phyloP scores from a whole-genome alignment of 1,284 basidiomycete genomes.

The Pseudozyma sp. region DNA sequence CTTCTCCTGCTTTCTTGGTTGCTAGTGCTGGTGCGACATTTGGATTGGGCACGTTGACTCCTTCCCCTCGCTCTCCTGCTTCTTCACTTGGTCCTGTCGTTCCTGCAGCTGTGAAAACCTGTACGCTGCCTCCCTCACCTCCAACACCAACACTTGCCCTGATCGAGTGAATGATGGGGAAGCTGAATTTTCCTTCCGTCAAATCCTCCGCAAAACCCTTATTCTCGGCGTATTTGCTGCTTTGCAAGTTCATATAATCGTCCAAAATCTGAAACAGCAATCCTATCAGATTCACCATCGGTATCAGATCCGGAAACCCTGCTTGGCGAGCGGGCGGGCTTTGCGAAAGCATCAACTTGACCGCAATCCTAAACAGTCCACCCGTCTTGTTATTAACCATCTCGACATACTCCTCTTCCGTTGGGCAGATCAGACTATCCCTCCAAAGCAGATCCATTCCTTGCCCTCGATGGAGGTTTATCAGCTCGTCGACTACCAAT shows the following conservation, averaged over 20 bases:
- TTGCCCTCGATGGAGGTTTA: constrained; percentile 93
- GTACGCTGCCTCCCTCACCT: not conserved
- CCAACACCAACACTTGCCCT: constrained; percentile 68
- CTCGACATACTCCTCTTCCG: constrained; percentile 90
- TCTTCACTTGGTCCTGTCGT: not conserved
- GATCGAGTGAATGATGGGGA: constrained; percentile 90
- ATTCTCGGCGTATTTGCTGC: constrained; percentile 83
- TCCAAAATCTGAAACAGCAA: constrained; percentile 96
- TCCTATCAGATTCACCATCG: constrained; percentile 92
- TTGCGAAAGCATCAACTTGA: constrained; percentile 93
- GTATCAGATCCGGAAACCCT: constrained; percentile 71
- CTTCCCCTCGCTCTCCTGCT: not conserved
- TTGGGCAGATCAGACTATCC: constrained; percentile 89
- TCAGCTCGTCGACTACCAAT: constrained; percentile 74
- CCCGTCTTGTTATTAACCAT: constrained; percentile 99
- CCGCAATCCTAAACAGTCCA: constrained; percentile 88
- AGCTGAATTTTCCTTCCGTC: constrained; percentile 95
- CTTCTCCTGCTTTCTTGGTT: not conserved
- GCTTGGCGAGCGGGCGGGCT: constrained; percentile 8
- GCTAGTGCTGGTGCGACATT: not conserved
- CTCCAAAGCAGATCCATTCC: constrained; percentile 95
- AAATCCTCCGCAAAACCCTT: constrained; percentile 96
- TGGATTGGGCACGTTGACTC: constrained; percentile 18
- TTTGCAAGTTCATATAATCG: constrained; percentile 96
- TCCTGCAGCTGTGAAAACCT: not conserved